These are phyloP conservation scores for Lentinus brumalis DNA, from an alignment of 768 basidiomycete species.

Conservation along the genomic window DNA sequence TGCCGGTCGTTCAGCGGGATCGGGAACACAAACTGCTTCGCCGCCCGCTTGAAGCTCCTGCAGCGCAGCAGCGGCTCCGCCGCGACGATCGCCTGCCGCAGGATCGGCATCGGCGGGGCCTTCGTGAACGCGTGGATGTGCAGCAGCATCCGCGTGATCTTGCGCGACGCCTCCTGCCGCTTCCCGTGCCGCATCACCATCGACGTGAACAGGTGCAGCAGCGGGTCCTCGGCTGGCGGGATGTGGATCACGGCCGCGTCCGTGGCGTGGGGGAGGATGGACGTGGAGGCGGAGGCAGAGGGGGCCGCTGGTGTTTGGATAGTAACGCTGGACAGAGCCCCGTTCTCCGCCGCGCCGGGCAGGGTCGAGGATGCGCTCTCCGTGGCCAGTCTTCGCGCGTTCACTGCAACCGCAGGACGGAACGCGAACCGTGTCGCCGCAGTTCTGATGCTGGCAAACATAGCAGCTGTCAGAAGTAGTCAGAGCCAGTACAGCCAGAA, in stretches of 20 bases:
- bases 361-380: constrained; percentile 7
- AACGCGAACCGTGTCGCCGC: constrained; percentile 3
- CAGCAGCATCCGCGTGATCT: constrained; percentile 61
- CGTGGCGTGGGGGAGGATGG: neutral
- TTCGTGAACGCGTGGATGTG: constrained; percentile 75
- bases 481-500: no score
- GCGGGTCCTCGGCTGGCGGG: constrained; percentile 75
- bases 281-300: neutral
- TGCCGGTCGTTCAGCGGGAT: constrained; percentile 80
- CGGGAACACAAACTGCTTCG: constrained; percentile 69
- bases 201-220: constrained; percentile 68
- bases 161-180: constrained; percentile 71
- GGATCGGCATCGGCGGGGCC: constrained; percentile 76
- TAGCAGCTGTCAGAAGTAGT: neutral
- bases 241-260: constrained; percentile 41
- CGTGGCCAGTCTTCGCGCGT: constrained; percentile 8
- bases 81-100: constrained; percentile 68
- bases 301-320: neutral
- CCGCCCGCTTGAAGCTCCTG: constrained; percentile 57
- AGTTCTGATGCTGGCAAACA: constrained; percentile 9
- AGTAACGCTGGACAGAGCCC: neutral
- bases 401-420: neutral
- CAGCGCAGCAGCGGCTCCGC: constrained; percentile 73
- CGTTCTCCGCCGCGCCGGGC: neutral
- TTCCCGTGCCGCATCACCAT: constrained; percentile 65